Base-by-base conservation (phyloP, 768 basidiomycete species). In the Cubamyces sp. region DNA sequence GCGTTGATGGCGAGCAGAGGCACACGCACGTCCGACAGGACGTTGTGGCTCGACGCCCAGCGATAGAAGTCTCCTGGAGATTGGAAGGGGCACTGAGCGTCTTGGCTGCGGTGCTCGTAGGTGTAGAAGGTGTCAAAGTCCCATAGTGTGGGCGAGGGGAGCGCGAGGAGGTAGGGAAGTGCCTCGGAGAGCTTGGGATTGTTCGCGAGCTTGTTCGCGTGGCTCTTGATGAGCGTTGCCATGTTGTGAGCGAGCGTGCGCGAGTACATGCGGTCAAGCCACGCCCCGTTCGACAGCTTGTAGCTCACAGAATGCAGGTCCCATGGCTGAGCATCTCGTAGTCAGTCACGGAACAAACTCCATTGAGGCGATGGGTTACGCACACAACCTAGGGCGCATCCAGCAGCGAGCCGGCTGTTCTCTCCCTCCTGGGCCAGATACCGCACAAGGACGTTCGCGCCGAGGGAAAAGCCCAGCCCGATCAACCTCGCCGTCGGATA, bases 391-490 rank as follows among this genome's bases (percentile, higher is more conserved):
- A 94, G 76, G 15, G 81, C 84, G 74, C 87, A 88, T n/a, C 84
- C 90, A 4, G 87, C 84, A 54, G 73, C 74, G 26, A 94, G 72
- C 62, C 89, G 82, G 68, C 85, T 84, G 16, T 77, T 66, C 28
- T 78, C 78, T 16, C 90, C 87, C 70, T 96, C 91, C 75, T 96
- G 90, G 6, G 90, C 93, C 54, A 95, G 76, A 73, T 96, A 97
- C 64, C 92, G 82, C 40, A 93, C 89, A 67, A 98, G 76, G 30
- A 98, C 90, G 71, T 92, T 93, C 46, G 95, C 91, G 41, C 96
- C 96, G 34, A 98, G 84, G 2, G 94, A 96, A 78, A 96, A 98
- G 4, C 95, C 94, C 14, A 96, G 75, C 12, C 92, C 96, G n/a
- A 96, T 75, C 28, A 97, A 76, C 5, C 89, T 91, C 0, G 96